These are phyloP conservation scores for Chlorella sp. DNA, from an alignment of 139 green algal species.

Conservation along the genomic window DNA sequence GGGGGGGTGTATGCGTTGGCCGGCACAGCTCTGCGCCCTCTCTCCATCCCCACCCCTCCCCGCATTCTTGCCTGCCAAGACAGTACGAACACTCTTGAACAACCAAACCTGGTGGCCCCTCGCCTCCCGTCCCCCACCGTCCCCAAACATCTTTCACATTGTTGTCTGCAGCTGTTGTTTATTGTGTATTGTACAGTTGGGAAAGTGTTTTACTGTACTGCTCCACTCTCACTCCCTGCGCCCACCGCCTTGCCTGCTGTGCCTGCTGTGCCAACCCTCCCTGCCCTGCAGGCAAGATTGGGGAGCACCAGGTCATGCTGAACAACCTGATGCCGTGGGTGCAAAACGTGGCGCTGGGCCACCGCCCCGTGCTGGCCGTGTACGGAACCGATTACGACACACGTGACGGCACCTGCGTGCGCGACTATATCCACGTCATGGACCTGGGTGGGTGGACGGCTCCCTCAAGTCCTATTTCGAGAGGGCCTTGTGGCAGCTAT, in stretches of 20 bases:
- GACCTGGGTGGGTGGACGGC: slow-evolving; percentile 74
- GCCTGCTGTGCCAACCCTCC: neutral
- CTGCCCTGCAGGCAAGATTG: slow-evolving; percentile 74
- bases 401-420: slow-evolving; percentile 84
- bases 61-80: no score
- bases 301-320: slow-evolving; percentile 96
- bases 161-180: no score
- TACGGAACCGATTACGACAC: slow-evolving; percentile 97
- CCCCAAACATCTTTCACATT: no score
- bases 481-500: neutral
- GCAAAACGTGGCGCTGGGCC: slow-evolving; percentile 92
- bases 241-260: neutral
- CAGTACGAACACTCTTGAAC: no score
- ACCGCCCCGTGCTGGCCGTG: slow-evolving; percentile 87
- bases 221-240: no score
- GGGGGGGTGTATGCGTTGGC: no score
- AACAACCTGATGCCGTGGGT: slow-evolving; percentile 99
- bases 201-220: no score
- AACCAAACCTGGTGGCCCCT: no score
- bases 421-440: slow-evolving; percentile 99
- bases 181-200: no score
- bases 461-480: no score
- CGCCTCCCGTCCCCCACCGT: neutral
- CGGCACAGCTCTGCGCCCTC: no score
- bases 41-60: neutral